Evolutionary conservation across 2,329 filamentous ascomycete genomes (phyloP).

Genomic region (Trichoderma atrobrunneum): DNA sequence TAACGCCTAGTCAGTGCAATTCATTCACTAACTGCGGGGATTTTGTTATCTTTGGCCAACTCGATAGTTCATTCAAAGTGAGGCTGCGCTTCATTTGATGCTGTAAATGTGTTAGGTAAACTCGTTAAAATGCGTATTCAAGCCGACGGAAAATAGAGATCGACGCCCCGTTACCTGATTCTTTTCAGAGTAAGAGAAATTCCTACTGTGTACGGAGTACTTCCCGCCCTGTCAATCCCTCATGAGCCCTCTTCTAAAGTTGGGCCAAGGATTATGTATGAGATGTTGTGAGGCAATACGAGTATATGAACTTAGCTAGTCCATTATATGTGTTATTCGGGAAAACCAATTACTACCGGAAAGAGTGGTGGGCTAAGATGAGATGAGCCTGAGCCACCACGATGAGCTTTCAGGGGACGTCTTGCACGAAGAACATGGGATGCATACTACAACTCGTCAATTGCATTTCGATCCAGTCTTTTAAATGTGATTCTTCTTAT

Average conservation of each 20-base stretch:
- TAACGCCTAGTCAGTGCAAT: background rate
- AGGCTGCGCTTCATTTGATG: background rate
- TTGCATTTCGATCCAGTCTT: no score
- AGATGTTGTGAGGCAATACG: background rate
- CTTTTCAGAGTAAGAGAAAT: background rate
- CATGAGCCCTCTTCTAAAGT: background rate
- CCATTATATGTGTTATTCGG: background rate
- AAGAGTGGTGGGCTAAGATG: no score
- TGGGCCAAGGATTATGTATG: background rate
- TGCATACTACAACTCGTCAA: no score
- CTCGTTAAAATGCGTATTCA: background rate
- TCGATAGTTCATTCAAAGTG: background rate
- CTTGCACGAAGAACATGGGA: no score
- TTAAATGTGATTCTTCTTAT: no score
- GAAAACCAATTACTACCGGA: no score
- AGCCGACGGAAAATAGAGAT: background rate
- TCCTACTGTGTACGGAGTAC: background rate
- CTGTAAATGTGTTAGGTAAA: background rate
- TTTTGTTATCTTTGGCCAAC: background rate
- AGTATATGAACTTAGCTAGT: background rate
- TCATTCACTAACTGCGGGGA: background rate
- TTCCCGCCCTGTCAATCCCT: background rate
- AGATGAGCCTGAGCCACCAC: no score
- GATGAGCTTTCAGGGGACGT: no score
- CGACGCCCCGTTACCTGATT: background rate